phyloP scores from a whole-genome alignment of 495 filamentous ascomycete genomes.

The Penicillium antarcticum region DNA sequence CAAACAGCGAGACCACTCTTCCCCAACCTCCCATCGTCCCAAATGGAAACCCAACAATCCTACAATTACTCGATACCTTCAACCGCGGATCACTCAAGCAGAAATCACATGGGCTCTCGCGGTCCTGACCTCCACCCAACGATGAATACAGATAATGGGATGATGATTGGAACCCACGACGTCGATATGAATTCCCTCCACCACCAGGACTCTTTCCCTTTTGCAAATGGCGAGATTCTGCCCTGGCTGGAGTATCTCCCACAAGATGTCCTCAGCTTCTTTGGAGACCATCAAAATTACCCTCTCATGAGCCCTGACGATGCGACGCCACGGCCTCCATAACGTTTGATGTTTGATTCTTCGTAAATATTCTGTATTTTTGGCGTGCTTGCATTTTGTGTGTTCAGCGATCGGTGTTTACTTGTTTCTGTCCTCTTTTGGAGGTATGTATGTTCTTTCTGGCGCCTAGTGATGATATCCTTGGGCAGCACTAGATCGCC shows the following conservation, averaged over 20 bases:
- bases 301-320: slow-evolving; percentile 36
- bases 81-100: slow-evolving; percentile 36
- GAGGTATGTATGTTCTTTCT: background rate
- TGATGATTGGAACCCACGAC: slow-evolving; percentile 70
- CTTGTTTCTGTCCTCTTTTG: background rate
- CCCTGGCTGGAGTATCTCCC: slow-evolving; percentile 71
- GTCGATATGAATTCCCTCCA: slow-evolving; percentile 57
- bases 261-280: slow-evolving; percentile 57
- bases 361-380: slow-evolving; percentile 21
- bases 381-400: slow-evolving; percentile 10
- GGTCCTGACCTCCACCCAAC: slow-evolving; percentile 31
- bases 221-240: slow-evolving; percentile 54
- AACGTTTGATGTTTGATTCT: slow-evolving; percentile 6
- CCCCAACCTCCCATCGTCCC: slow-evolving; percentile 32
- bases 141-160: slow-evolving; percentile 38
- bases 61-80: slow-evolving; percentile 27
- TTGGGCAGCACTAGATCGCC: background rate
- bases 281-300: slow-evolving; percentile 42
- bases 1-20: slow-evolving; percentile 28
- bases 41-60: slow-evolving; percentile 17
- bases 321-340: slow-evolving; percentile 21
- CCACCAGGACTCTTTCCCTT: slow-evolving; percentile 40
- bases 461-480: slow-evolving; percentile 2
- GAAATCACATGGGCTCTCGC: slow-evolving; percentile 35
- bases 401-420: slow-evolving; percentile 9